Base-by-base conservation (phyloP, 768 basidiomycete species). In the Tulasnella sp. region DNA sequence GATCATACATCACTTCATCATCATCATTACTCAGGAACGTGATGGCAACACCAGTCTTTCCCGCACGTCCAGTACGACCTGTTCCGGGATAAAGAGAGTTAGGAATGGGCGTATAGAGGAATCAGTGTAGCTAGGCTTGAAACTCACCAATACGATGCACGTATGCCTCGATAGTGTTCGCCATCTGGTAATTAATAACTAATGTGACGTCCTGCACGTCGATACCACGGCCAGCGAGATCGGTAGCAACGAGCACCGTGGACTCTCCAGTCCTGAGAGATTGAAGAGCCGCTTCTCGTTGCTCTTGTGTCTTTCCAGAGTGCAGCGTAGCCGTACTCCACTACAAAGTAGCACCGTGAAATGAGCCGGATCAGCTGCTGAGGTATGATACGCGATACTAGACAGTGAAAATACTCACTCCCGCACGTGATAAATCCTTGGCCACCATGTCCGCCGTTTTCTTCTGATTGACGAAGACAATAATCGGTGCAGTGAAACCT, bases 401-500 rank as follows among this genome's bases (percentile, higher is more conserved):
- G n/a, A n/a, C n/a, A n/a, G n/a, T n/a, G n/a, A 38, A 15, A 15
- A 24, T 22, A 79, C 87, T 43, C 70, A 93, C 87, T 21, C 89
- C 87, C 42, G 84, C 90, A 53, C 92, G 87, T 50, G 84, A 83
- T 1, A 99, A 75, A 68, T 97, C 93, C 70, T 93, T 93, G 41
- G 91, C 86, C 31, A 99, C 91, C 84, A 92, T 90, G 69, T 99
- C 96, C 52, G 93, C 94, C 11, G 92, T 94, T 78, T 97, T 96
- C 78, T 99, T 99, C 72, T 98, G 93, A 70, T 98, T 98, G 75
- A 97, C 93, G 73, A 98, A 99, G 19, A 92, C 88, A 63, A 99
- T 99, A 65, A 99, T 98, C 3, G 96, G 96, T 17, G 96, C 81
- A 34, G 82, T 71, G 70, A 82, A 91, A 62, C 79, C 76, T 43